These are phyloP conservation scores for Suillus weaverae DNA, from an alignment of 768 basidiomycete species.

Conservation along the genomic window DNA sequence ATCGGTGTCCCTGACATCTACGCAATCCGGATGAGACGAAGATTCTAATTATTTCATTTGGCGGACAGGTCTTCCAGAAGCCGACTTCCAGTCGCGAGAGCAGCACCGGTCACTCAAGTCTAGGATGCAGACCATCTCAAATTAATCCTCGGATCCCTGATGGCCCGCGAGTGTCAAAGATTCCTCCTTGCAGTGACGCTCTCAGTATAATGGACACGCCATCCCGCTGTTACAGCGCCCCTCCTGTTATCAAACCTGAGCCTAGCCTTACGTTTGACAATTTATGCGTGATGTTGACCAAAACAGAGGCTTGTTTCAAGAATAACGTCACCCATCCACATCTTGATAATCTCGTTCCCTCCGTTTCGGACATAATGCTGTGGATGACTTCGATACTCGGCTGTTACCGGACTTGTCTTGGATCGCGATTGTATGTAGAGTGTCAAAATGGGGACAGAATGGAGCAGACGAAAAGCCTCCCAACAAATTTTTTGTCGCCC, in stretches of 20 bases:
- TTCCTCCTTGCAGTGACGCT: constrained; percentile 17
- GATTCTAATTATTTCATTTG: constrained; percentile 78
- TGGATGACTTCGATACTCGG: constrained; percentile 33
- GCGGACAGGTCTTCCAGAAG: constrained; percentile 69
- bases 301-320: not conserved
- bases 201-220: constrained; percentile 41
- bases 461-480: constrained; percentile 46
- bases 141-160: not conserved
- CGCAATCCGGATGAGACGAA: constrained; percentile 51
- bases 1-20: constrained; percentile 55
- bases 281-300: not conserved
- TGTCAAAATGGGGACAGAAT: constrained; percentile 48
- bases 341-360: constrained; percentile 2
- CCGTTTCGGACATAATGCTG: constrained; percentile 6
- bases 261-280: not conserved
- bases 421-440: constrained; percentile 81
- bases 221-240: constrained; percentile 56
- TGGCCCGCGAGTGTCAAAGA: not conserved
- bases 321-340: not conserved
- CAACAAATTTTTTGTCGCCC: constrained; percentile 72
- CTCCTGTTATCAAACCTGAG: constrained; percentile 44
- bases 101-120: constrained; percentile 38
- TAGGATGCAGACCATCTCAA: constrained; percentile 24
- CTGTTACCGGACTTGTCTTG: constrained; percentile 68
- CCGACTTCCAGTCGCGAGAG: constrained; percentile 35